phyloP scores from a whole-genome alignment of 1,139 yeast genomes.

The Candida sojae region DNA sequence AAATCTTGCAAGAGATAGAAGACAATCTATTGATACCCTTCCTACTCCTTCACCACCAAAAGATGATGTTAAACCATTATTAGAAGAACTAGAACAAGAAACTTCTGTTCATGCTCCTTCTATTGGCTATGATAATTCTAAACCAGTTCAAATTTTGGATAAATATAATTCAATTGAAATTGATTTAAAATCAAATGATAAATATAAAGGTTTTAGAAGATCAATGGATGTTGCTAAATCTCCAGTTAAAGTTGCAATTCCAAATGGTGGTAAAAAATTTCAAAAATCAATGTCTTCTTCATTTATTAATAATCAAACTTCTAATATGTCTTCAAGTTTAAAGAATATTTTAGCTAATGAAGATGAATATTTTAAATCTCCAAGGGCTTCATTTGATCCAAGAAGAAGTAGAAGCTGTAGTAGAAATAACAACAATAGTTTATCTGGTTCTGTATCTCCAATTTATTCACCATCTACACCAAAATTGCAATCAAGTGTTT shows the following conservation, averaged over 20 bases:
- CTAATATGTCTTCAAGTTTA: conserved; percentile 13
- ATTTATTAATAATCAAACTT: not conserved
- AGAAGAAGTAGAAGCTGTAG: conserved; percentile 14
- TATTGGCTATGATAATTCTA: conserved; percentile 12
- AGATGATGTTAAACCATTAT: not conserved
- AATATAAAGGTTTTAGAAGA: conserved; percentile 50
- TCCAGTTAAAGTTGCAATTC: conserved; percentile 30
- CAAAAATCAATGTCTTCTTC: conserved; percentile 4
- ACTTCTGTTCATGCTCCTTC: conserved; percentile 6
- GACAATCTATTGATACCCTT: not conserved
- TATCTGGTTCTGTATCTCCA: not conserved
- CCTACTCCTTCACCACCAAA: conserved; percentile 6
- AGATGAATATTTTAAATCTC: not conserved
- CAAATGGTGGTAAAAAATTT: conserved; percentile 15
- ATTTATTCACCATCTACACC: not conserved
- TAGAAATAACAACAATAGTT: not conserved
- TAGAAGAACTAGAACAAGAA: not conserved
- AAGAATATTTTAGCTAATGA: conserved; percentile 10
- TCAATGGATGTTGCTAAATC: conserved; percentile 27
- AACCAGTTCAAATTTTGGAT: conserved; percentile 14
- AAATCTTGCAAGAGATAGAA: conserved; percentile 16
- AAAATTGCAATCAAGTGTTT: conserved; percentile 3
- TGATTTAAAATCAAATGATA: conserved; percentile 33
- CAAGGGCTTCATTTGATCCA: conserved; percentile 18
- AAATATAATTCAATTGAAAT: conserved; percentile 18